Base-by-base conservation (phyloP, 352 stramenopile species). In the Globisporangium polare region DNA sequence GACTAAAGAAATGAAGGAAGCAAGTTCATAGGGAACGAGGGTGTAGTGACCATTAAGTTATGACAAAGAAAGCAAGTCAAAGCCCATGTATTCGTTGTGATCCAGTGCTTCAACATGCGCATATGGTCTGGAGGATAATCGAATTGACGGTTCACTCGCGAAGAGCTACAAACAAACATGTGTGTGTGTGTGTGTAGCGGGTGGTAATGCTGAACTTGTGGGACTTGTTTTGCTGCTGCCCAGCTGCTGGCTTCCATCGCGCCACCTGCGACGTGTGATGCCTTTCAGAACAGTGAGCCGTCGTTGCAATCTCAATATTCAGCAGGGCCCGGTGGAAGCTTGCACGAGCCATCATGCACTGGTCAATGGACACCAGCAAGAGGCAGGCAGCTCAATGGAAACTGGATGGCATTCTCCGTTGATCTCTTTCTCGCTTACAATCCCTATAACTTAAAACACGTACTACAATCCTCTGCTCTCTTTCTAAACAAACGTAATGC, bases 381-480 rank as follows among this genome's bases (percentile, higher is more conserved):
- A 10, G 27, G 33, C 41, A 17, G 15, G 15, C 37, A 53, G 29
- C 49, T 35, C 29, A 39, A 24, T n/a, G 49, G 26, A 54, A 22
- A 22, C 18, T 20, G 17, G 18, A 46, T 24, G 49, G 26, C 26
- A 54, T 54, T 39, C 24, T 54, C 26, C 39, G 39, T 39, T 24
- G 26, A 39, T 53, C 49, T 54, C 26, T 13, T 52, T 18, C 18
- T 37, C 47, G 15, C 26, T 37, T 54, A 39, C 49, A 37, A 33
- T 33, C 20, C 53, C 53, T 51, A 60, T 60, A 60, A 60, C 53
- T 60, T 60, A 59, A 29, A 35, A 35, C 26, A 39, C 27, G 26
- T 8, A 54, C 49, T 8, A 54, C 49, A 39, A 35, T 26, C 26
- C 15, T 39, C 17, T 39, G 26, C 24, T 59, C 53, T 51, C 20